Percentiles rank a stretch among this genome's conserved stretches.
phyloP scores from a whole-genome alignment of 164 flowering plant genomes.

The Vitis cinerea region DNA sequence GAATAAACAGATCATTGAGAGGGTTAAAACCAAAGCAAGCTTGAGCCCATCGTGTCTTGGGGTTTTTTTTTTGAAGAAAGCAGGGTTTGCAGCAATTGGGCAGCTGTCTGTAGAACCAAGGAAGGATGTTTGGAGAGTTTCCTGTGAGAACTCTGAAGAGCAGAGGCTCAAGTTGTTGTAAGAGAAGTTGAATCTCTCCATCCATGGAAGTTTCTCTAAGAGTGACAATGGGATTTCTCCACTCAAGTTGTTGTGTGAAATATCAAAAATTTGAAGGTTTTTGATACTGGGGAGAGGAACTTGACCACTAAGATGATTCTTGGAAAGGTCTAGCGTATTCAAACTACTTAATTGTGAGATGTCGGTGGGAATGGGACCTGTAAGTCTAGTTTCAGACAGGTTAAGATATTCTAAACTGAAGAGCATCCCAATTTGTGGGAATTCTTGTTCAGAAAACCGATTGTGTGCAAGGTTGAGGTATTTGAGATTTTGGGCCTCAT shows the following conservation, averaged over 20 bases:
- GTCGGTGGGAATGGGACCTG: conserved; percentile 45
- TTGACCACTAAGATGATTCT: conserved; percentile 55
- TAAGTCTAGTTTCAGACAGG: conserved; percentile 54
- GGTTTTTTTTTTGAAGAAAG: conserved; percentile 32
- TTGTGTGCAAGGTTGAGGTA: conserved; percentile 75
- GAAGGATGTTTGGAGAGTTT: conserved; percentile 43
- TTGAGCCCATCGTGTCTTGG: conserved; percentile 42
- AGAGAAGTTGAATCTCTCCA: conserved; percentile 73
- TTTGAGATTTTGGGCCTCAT: conserved; percentile 49
- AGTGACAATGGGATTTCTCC: conserved; percentile 56
- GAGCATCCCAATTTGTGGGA: conserved; percentile 41
- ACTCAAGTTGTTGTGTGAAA: conserved; percentile 60
- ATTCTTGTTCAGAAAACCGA: conserved; percentile 51
- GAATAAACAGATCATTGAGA: conserved; percentile 52
- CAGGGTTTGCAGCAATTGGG: conserved; percentile 70
- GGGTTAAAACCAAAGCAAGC: conserved; percentile 53
- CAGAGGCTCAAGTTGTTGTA: conserved; percentile 70
- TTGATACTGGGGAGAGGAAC: conserved; percentile 40
- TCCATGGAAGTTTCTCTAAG: conserved; percentile 37
- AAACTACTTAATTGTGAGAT: conserved; percentile 44
- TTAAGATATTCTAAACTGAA: conserved; percentile 63
- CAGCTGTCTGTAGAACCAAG: conserved; percentile 57
- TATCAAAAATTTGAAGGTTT: conserved; percentile 57
- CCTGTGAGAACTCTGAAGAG: conserved; percentile 33
- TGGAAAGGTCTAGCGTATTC: conserved; percentile 63